These are phyloP conservation scores for Aspergillus sp. DNA, from an alignment of 2,329 filamentous ascomycete species.

Conservation along the genomic window DNA sequence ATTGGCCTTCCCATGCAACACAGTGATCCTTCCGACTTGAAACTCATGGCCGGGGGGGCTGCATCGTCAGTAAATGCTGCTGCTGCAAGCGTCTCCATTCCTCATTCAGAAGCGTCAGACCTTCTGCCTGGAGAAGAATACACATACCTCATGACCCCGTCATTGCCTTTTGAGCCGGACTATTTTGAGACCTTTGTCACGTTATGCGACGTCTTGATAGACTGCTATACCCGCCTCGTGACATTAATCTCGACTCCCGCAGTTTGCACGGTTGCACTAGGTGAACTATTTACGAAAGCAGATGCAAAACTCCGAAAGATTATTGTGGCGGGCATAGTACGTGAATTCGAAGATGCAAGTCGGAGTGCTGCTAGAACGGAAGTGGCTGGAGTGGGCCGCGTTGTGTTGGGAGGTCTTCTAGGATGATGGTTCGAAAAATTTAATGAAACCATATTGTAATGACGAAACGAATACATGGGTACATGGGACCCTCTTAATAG, in stretches of 20 bases:
- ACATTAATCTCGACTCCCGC: slow-evolving; percentile 72
- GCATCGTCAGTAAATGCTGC: slow-evolving; percentile 40
- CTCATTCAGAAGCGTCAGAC: slow-evolving; percentile 55
- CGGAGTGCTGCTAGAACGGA: slow-evolving; percentile 74
- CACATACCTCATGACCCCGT: slow-evolving; percentile 82
- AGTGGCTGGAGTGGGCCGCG: slow-evolving; percentile 79
- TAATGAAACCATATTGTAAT: background rate
- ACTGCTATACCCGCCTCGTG: slow-evolving; percentile 80
- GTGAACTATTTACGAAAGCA: slow-evolving; percentile 85
- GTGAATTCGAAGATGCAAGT: slow-evolving; percentile 90
- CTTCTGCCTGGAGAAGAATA: slow-evolving; percentile 83
- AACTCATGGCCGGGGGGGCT: slow-evolving; percentile 42
- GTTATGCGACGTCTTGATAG: slow-evolving; percentile 90
- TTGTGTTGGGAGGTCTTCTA: slow-evolving; percentile 72
- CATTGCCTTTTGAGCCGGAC: slow-evolving; percentile 91
- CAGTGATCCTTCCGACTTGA: slow-evolving; percentile 49
- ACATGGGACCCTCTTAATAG: background rate
- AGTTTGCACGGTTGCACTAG: slow-evolving; percentile 68
- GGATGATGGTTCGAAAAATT: background rate
- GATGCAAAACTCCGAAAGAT: slow-evolving; percentile 85
- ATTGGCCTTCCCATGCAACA: slow-evolving; percentile 56
- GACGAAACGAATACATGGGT: background rate
- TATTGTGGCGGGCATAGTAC: slow-evolving; percentile 79
- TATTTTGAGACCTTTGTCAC: slow-evolving; percentile 97
- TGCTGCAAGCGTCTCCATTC: slow-evolving; percentile 37